Evolutionary conservation across 2,329 filamentous ascomycete genomes (phyloP).

Genomic region (Raffaelea albimanens): DNA sequence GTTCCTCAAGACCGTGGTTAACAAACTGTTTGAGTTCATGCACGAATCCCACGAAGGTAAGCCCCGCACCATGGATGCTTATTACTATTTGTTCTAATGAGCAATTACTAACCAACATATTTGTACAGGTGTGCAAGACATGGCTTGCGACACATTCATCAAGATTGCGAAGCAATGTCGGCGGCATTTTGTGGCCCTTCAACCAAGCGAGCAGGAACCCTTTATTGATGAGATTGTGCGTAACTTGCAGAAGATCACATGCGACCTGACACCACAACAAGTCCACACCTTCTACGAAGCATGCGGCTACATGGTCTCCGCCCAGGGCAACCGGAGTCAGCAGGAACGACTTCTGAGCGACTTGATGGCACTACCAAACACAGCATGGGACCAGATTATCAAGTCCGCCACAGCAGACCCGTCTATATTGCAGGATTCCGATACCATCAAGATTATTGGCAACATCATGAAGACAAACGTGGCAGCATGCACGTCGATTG

Average conservation of each 20-base stretch:
- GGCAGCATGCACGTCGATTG: conserved; percentile 93
- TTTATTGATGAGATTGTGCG: conserved; percentile 99
- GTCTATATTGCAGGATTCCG: conserved; percentile 75
- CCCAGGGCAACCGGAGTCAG: conserved; percentile 87
- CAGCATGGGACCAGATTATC: conserved; percentile 94
- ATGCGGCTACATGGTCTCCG: conserved; percentile 97
- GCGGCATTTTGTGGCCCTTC: conserved; percentile 90
- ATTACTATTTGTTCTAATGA: not conserved
- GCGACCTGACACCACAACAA: conserved; percentile 89
- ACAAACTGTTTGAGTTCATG: conserved; percentile 99
- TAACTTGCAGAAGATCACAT: conserved; percentile 91
- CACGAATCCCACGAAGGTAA: conserved; percentile 95
- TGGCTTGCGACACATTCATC: conserved; percentile 99
- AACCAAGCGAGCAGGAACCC: conserved; percentile 86
- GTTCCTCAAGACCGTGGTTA: conserved; percentile 98
- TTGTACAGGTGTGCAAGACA: conserved; percentile 77
- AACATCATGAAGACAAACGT: conserved; percentile 99
- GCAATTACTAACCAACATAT: no score
- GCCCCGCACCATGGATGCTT: no score
- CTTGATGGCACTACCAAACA: conserved; percentile 87
- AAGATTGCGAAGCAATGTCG: conserved; percentile 99
- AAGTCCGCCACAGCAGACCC: conserved; percentile 77
- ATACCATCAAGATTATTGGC: conserved; percentile 96
- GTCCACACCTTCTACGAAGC: conserved; percentile 99
- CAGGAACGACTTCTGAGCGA: conserved; percentile 88